Evolutionary conservation across 2,329 filamentous ascomycete genomes (phyloP), one percentile per base, ranked within the genome.

Genomic region (Neospermospora avenae): DNA sequence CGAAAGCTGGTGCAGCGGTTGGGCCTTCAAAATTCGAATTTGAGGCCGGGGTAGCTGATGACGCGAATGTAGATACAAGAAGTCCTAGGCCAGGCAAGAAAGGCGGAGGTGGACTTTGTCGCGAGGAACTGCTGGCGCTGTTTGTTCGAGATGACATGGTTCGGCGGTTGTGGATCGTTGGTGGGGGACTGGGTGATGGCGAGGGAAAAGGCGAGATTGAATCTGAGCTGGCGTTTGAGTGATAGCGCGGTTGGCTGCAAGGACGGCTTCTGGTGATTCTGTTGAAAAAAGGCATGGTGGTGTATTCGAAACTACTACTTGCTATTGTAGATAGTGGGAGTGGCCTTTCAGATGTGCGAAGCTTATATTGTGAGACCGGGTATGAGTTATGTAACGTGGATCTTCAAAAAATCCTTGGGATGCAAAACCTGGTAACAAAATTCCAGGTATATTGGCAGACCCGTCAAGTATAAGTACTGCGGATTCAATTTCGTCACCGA

Each of bases 111-210:
- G 65, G 42, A n/a, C 57, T 55, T 7, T 34, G 3, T 31, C 55
- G 35, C 31, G 61, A 59, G 42, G 52, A 35, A 31, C 28, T 31
- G 11, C 28, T 5, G 6, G 28, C 28, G 31, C 34, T 59, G 51
- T 54, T 48, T 11, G 57, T 51, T 35, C 51, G 51, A 13, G 57
- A 63, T 11, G 60, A 62, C 11, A 55, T 44, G 13, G 62, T 59
- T 13, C 64, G 54, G 2, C 61, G 60, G 31, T 57, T 49, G 37
- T 63, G 58, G 25, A 63, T 53, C 22, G 55, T 60, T 28, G 63
- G 56, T 16, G 55, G 55, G 13, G 57, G 52, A 18, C 55, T 59
- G 11, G 54, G 48, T 28, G 60, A 57, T 8, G 61, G 61, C 25
- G 55, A 52, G 8, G 61, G 61, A 25, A 55, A 52, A 0, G 61